These are phyloP conservation scores for Neurospora sp. DNA, from an alignment of 2,329 filamentous ascomycete genomes.

Conservation along the genomic window DNA sequence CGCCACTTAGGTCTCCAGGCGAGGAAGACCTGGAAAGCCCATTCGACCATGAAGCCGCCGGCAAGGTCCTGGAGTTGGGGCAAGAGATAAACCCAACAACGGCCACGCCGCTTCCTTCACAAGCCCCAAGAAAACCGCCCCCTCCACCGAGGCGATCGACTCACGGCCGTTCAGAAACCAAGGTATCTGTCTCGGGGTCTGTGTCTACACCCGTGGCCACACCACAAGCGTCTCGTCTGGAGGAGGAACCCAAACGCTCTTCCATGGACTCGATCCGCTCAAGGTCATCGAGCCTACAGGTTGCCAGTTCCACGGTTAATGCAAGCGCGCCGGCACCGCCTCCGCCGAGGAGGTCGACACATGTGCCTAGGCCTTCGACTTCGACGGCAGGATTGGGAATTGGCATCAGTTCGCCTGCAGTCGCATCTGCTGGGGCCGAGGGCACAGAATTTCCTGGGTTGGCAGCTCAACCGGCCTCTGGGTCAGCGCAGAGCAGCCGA, in stretches of 20 bases:
- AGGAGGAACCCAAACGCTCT: constrained; percentile 25
- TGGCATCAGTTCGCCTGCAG: constrained; percentile 11
- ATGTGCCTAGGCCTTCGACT: constrained; percentile 23
- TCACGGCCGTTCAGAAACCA: constrained; percentile 37
- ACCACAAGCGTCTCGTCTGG: constrained; percentile 21
- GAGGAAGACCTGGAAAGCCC: constrained; percentile 40
- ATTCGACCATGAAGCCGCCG: constrained; percentile 44
- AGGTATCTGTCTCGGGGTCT: constrained; percentile 15
- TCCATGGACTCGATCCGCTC: constrained; percentile 41
- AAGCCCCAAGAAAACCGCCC: constrained; percentile 27
- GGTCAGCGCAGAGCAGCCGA: constrained; percentile 2
- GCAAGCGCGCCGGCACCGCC: constrained; percentile 40
- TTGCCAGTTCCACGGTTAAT: constrained; percentile 15
- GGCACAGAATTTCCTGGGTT: constrained; percentile 1
- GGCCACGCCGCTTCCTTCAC: constrained; percentile 19
- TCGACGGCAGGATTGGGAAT: constrained; percentile 3
- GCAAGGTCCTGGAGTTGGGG: constrained; percentile 37
- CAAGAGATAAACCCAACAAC: constrained; percentile 21
- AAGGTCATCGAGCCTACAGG: constrained; percentile 35
- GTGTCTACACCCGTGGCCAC: constrained; percentile 7
- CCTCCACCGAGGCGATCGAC: constrained; percentile 43
- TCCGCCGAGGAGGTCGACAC: constrained; percentile 40
- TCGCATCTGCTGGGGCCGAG: neutral
- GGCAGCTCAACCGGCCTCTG: constrained; percentile 2
- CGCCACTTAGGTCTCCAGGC: constrained; percentile 35